phyloP scores from a whole-genome alignment of 192 early-diverging fungal genomes.

The Linnemannia schmuckeri region DNA sequence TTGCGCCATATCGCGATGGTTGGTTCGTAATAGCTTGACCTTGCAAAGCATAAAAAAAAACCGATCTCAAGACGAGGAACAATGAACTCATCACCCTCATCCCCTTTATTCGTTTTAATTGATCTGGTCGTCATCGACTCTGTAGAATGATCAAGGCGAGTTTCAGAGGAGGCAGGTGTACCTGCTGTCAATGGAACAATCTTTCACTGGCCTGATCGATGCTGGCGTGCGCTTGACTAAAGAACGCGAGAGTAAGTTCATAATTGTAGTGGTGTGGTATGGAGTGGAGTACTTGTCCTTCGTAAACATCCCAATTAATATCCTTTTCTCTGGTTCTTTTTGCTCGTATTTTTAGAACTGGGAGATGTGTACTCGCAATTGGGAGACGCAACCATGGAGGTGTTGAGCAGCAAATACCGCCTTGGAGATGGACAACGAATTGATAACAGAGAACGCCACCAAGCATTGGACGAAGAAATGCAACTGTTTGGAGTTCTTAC shows the following conservation, averaged over 20 bases:
- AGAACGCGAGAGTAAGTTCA: constrained; percentile 49
- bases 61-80: too few species aligned
- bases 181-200: constrained; percentile 47
- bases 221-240: constrained; percentile 45
- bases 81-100: constrained; percentile 36
- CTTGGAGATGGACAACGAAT: constrained; percentile 60
- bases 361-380: constrained; percentile 58
- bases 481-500: constrained; percentile 65
- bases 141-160: constrained; percentile 57
- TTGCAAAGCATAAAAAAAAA: not conserved
- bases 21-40: not conserved
- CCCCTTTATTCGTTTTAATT: constrained; percentile 33
- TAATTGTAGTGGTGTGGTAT: not conserved
- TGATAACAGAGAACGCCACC: constrained; percentile 59
- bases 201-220: constrained; percentile 46
- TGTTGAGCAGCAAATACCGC: constrained; percentile 63
- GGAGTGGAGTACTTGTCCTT: not conserved
- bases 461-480: constrained; percentile 60
- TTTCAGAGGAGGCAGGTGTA: constrained; percentile 53
- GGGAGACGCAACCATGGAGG: constrained; percentile 65
- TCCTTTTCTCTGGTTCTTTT: not conserved
- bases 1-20: not conserved
- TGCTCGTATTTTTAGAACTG: constrained; percentile 34
- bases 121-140: constrained; percentile 25
- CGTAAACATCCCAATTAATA: not conserved